These are phyloP conservation scores for Trichoderma oligosporum DNA, from an alignment of 2,329 filamentous ascomycete genomes.

Conservation along the genomic window DNA sequence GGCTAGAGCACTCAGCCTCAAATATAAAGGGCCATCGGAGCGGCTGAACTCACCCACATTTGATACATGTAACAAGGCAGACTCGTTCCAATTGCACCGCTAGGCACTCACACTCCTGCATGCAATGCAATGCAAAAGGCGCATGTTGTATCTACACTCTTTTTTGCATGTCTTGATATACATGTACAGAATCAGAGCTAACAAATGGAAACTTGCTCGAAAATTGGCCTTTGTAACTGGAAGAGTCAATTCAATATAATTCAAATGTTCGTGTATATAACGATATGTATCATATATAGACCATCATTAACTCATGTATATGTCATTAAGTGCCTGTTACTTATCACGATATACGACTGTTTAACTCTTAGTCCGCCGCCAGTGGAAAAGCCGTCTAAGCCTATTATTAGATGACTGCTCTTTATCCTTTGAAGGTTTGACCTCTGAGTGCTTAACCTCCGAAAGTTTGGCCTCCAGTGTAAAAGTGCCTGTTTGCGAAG, in stretches of 20 bases:
- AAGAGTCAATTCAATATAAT: not conserved
- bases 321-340: not conserved
- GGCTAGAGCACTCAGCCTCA: not conserved
- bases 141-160: no score
- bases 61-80: constrained; percentile 10
- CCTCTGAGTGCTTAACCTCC: no score
- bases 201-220: not conserved
- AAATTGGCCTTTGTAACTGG: not conserved
- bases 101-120: not conserved
- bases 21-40: not conserved
- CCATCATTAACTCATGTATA: no score
- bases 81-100: not conserved
- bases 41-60: not conserved
- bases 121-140: no score
- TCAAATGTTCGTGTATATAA: no score
- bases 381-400: not conserved
- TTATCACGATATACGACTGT: not conserved
- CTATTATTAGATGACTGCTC: not conserved
- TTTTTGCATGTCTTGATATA: no score
- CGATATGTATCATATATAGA: not conserved
- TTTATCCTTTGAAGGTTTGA: not conserved
- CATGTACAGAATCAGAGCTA: no score
- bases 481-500: not conserved
- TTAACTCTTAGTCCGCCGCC: not conserved
- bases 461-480: no score